Evolutionary conservation across 2,329 filamentous ascomycete species (phyloP), one percentile per base, ranked within the genome.

Genomic region (Stachybotrys chartarum): DNA sequence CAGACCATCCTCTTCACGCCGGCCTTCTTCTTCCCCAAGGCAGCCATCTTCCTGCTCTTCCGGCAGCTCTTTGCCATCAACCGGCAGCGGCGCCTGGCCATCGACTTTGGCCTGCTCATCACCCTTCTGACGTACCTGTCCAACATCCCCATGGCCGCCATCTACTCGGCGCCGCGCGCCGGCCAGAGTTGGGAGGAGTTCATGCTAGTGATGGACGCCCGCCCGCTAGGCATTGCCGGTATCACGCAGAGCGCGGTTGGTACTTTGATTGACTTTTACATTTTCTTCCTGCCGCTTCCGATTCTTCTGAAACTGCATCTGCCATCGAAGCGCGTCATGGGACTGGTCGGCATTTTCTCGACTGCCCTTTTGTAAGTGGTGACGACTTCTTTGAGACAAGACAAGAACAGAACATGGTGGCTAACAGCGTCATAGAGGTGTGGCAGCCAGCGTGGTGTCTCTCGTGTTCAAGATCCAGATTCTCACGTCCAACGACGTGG

Each of bases 21-120:
- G 6, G 56, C 47, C n/a, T 45, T 57, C 39, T 62, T 63, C 55
- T 61, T 63, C 50, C 17, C 56, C 45, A 61, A 59, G 39, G 55
- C 53, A 2, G 55, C 60, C 46, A 63, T 63, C 42, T 47, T 62
- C 44, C 35, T 63, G 30, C 45, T 62, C 24, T 62, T 59, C 17
- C 55, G 51, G 8, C 56, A 62, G 48, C 46, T 63, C 30, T 63
- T 63, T 51, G 44, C 51, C 2, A 50, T 58, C 5, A 32, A 57
- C 17, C 53, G 39, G 30, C n/a, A 12, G 8, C 55, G 55, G 1
- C 54, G 57, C 5, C 53, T 56, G 6, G 51, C 53, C 17, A 53
- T 59, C 54, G 49, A 59, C n/a, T 17, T 57, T 24, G 59, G 60
- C 3, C 42, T 63, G n/a, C 18, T 60, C 30, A 35, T 57, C 54